Evolutionary conservation across 2,329 filamentous ascomycete genomes (phyloP).

Genomic region (Lachnellula subtilissima): DNA sequence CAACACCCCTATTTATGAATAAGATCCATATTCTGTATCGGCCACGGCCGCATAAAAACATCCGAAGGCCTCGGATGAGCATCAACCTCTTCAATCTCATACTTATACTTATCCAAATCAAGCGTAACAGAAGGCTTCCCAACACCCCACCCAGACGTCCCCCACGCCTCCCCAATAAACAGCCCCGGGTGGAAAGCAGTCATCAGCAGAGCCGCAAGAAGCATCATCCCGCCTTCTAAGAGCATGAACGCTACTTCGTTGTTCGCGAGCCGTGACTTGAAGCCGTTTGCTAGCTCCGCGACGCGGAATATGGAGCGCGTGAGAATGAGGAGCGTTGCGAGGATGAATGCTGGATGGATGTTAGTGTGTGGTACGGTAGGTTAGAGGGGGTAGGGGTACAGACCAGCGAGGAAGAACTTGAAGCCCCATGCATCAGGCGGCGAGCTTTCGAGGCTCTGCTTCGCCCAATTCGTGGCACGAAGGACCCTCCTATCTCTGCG

Average conservation of each 20-base stretch:
- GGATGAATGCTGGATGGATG: conserved; percentile 35
- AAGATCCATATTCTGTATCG: background rate
- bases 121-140: background rate
- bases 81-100: background rate
- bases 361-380: background rate
- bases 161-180: conserved; percentile 9
- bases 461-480: background rate
- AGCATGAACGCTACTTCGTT: conserved; percentile 41
- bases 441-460: background rate
- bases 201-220: conserved; percentile 27
- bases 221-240: conserved; percentile 38
- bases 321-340: conserved; percentile 45
- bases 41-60: conserved; percentile 7
- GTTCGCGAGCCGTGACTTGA: conserved; percentile 43
- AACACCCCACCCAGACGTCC: conserved; percentile 1
- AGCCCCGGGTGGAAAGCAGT: conserved; percentile 31
- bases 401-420: background rate
- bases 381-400: background rate
- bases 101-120: conserved; percentile 1
- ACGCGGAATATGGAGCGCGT: conserved; percentile 53
- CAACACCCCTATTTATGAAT: background rate
- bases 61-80: background rate
- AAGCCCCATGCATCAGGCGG: background rate
- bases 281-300: conserved; percentile 52
- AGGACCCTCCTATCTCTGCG: conserved; percentile 2